Evolutionary conservation across 306 rosid species (phyloP).

Genomic region (Sindora glabra): DNA sequence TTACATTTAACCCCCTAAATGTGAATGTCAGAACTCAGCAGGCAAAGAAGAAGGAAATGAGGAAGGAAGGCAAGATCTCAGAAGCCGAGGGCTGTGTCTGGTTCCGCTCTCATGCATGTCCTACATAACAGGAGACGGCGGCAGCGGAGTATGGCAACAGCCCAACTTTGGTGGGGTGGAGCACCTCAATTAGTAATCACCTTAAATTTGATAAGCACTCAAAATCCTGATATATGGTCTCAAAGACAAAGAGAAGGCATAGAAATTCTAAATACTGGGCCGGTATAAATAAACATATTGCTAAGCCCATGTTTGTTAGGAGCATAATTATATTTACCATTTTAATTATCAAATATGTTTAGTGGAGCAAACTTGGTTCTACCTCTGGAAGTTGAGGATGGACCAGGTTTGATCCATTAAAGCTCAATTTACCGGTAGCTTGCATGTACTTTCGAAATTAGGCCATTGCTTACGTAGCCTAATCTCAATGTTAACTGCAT

Average conservation of each 20-base stretch:
- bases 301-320: constrained; percentile 1
- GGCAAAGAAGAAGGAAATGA: constrained; percentile 21
- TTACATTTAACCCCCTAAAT: no score
- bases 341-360: neutral
- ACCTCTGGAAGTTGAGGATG: constrained; percentile 27
- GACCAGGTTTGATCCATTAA: constrained; percentile 87
- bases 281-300: no score
- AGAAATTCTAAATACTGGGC: neutral
- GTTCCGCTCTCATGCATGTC: constrained; percentile 86
- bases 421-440: constrained; percentile 16
- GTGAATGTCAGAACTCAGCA: constrained; percentile 28
- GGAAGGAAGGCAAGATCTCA: constrained; percentile 45
- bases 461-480: neutral
- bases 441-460: neutral
- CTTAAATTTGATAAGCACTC: neutral
- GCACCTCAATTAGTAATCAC: constrained; percentile 12
- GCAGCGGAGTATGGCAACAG: constrained; percentile 42
- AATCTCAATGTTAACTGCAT: neutral
- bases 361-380: constrained; percentile 83
- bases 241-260: neutral
- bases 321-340: neutral
- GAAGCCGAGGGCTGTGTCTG: constrained; percentile 78
- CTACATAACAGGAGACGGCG: constrained; percentile 43
- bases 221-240: neutral
- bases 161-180: constrained; percentile 49